Evolutionary conservation across 176 grass and related monocot species (phyloP), one percentile per base, ranked within the genome.

Genomic region (Oryza punctata): DNA sequence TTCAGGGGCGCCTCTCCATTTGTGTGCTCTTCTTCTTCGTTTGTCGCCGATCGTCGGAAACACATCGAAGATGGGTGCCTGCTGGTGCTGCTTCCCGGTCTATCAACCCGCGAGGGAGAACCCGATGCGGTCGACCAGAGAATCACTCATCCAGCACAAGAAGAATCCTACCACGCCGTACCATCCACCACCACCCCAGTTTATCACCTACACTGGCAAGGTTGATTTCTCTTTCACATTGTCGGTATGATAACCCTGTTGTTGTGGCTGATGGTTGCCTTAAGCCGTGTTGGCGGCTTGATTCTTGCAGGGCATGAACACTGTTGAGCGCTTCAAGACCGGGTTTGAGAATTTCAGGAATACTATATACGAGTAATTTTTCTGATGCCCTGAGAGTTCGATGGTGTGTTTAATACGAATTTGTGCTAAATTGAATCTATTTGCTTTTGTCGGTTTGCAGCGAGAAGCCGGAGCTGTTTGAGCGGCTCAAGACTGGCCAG

Each of bases 301-400:
- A 57, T 78, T 71, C 38, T 80, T 82, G 61, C 87, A 89, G 90
- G 87, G 68, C 49, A 63, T 87, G 90, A 68, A 84, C 27, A 29
- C 69, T 15, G 63, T 75, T 3, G 70, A 70, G 74, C 59, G 85
- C 52, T 59, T 93, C 60, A 82, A 74, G 47, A 63, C 74, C 10
- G 91, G 88, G 19, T 93, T 88, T 54, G 40, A 87, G 68, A 67
- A 61, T 59, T 93, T 90, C 85, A 93, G 71, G 45, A 64, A 21
- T 35, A 77, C 25, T 54, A 18, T 90, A 23, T 85, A 85, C 3
- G 81, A 88, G 91, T 93, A 85, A 37, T 11, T 75, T 50, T 78
- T 44, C 25, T 33, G 33, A 44, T 3, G 13, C 19, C 61, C 67
- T 12, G 50, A 29, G 59, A 68, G 35, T 78, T 59, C 6, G 54